Conservation (phyloP, 805 yeast genomes). For the Cyberlindnera sargentensis region DNA sequence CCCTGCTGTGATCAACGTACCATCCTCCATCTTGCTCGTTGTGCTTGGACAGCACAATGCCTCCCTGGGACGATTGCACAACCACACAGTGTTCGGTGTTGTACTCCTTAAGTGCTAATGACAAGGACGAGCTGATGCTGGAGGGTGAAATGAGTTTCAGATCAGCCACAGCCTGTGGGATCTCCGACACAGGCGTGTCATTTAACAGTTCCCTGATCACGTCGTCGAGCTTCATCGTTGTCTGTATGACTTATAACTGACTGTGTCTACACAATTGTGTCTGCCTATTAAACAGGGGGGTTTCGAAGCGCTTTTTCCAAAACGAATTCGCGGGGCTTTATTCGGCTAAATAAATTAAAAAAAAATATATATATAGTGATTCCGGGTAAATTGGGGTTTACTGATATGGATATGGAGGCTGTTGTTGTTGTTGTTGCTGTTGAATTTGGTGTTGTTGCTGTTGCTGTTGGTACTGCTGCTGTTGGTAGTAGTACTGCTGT, state of each 20-base stretch:
- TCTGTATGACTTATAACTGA: background rate
- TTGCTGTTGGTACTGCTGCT: conserved; percentile 2
- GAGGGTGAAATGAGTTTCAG: conserved; percentile 37
- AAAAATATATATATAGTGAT: too few species aligned
- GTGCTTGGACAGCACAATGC: conserved; percentile 33
- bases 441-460: conserved; percentile 23
- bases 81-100: conserved; percentile 33
- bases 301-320: too few species aligned
- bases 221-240: conserved; percentile 4
- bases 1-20: conserved; percentile 45
- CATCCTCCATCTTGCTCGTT: conserved; percentile 41
- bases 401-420: conserved; percentile 26
- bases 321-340: too few species aligned
- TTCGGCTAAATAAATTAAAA: too few species aligned
- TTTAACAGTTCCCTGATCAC: conserved; percentile 6
- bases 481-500: conserved; percentile 6
- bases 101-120: conserved; percentile 33
- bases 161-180: conserved; percentile 31
- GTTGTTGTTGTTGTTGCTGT: conserved; percentile 34
- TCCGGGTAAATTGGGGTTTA: conserved; percentile 24
- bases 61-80: conserved; percentile 23
- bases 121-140: conserved; percentile 28
- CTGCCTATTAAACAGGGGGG: too few species aligned
- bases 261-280: too few species aligned
- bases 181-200: conserved; percentile 12